Evolutionary conservation across 495 filamentous ascomycete genomes (phyloP).

Genomic region (Hypomontagnella submonticulosa): DNA sequence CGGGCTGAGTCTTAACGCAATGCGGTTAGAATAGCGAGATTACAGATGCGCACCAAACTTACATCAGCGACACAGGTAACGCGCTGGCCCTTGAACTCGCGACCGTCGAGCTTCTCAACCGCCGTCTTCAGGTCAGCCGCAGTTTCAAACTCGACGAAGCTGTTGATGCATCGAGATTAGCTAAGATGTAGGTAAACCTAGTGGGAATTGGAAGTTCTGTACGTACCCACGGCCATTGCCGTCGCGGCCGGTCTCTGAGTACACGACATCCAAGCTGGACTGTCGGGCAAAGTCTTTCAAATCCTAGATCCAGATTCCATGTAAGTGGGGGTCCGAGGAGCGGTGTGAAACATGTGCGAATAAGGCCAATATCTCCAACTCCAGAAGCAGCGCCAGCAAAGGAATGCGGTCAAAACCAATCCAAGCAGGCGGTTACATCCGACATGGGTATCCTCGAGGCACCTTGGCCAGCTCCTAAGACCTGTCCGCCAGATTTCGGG

Average conservation of each 20-base stretch:
- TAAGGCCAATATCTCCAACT: slow-evolving; percentile 59
- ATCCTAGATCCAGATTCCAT: slow-evolving; percentile 80
- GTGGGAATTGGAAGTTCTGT: background rate
- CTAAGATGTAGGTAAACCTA: slow-evolving; percentile 1
- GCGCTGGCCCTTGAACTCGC: slow-evolving; percentile 87
- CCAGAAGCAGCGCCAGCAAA: slow-evolving; percentile 53
- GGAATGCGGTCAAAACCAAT: slow-evolving; percentile 50
- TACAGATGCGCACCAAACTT: slow-evolving; percentile 48
- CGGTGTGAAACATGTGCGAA: slow-evolving; percentile 51
- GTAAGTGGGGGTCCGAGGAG: slow-evolving; percentile 64
- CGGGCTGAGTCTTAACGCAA: slow-evolving; percentile 60
- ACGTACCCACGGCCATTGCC: slow-evolving; percentile 93
- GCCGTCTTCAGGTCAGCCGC: slow-evolving; percentile 87
- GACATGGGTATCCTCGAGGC: slow-evolving; percentile 42
- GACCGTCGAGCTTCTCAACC: slow-evolving; percentile 89
- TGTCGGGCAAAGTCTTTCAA: slow-evolving; percentile 99
- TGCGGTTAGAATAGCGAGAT: slow-evolving; percentile 35
- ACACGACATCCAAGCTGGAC: slow-evolving; percentile 96
- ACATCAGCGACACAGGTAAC: slow-evolving; percentile 90
- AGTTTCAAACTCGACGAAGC: slow-evolving; percentile 98
- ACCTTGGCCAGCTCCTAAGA: slow-evolving; percentile 48
- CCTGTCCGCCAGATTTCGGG: slow-evolving; percentile 45
- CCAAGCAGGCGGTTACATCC: slow-evolving; percentile 44
- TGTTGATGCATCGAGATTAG: slow-evolving; percentile 50
- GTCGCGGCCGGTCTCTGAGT: slow-evolving; percentile 94